Conservation (phyloP, 2,329 filamentous ascomycete genomes). For the Talaromyces funiculosus region DNA sequence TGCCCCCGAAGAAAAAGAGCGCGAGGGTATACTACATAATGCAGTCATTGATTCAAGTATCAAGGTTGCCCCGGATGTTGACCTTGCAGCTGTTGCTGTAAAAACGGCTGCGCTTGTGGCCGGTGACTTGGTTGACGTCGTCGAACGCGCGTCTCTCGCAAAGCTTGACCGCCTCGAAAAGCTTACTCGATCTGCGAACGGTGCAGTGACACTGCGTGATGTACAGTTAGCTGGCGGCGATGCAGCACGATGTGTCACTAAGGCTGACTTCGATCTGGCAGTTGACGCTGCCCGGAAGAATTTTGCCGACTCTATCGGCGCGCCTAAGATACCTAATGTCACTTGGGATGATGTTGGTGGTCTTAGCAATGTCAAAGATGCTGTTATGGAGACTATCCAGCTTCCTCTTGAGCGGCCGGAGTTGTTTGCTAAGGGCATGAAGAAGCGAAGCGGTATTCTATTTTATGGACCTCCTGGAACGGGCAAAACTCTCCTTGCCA, state of each 20-base stretch:
- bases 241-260: slow-evolving; percentile 69
- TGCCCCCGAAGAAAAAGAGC: slow-evolving; percentile 85
- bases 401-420: slow-evolving; percentile 86
- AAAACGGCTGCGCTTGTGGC: slow-evolving; percentile 95
- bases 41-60: slow-evolving; percentile 73
- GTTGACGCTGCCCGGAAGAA: slow-evolving; percentile 96
- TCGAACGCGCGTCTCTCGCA: slow-evolving; percentile 79
- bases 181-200: slow-evolving; percentile 49
- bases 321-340: slow-evolving; percentile 96
- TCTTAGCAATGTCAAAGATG: slow-evolving; percentile 87
- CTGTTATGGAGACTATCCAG: slow-evolving; percentile 95
- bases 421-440: slow-evolving; percentile 94
- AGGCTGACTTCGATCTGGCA: slow-evolving; percentile 81
- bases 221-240: slow-evolving; percentile 83
- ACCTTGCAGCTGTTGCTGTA: slow-evolving; percentile 76
- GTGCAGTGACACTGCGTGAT: slow-evolving; percentile 64
- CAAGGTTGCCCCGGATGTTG: slow-evolving; percentile 73
- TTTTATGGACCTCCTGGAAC: slow-evolving; percentile 99
- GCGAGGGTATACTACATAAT: slow-evolving; percentile 77
- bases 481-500: slow-evolving; percentile 98
- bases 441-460: slow-evolving; percentile 95
- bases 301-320: slow-evolving; percentile 94
- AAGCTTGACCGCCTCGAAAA: slow-evolving; percentile 68
- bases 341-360: slow-evolving; percentile 95
- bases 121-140: slow-evolving; percentile 88